Evolutionary conservation across 75 land plant genomes (phyloP).

Genomic region (Cunninghamia lanceolata): DNA sequence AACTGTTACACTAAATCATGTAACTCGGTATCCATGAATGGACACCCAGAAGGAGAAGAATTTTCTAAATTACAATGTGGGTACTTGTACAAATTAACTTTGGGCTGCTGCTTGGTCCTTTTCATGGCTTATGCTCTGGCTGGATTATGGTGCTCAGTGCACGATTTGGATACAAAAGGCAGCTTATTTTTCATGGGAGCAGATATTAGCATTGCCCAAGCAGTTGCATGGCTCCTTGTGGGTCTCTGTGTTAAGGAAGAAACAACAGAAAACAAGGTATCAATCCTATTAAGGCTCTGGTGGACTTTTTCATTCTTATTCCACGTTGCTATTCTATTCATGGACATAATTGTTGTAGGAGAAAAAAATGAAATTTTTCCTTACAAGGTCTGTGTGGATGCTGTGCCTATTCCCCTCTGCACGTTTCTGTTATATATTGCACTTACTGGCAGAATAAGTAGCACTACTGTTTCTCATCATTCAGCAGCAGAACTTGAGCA

Average conservation of each 20-base stretch:
- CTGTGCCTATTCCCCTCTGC: background rate
- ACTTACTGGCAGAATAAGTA: background rate
- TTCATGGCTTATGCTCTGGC: background rate
- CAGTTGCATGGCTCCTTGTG: conserved; percentile 7
- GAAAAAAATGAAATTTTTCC: background rate
- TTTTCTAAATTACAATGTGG: background rate
- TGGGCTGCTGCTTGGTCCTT: conserved; percentile 4
- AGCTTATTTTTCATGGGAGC: background rate
- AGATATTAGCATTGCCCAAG: background rate
- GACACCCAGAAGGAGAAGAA: background rate
- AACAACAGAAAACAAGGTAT: background rate
- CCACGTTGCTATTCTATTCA: background rate
- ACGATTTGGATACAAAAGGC: background rate
- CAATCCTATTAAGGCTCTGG: background rate
- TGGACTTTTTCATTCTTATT: conserved; percentile 2
- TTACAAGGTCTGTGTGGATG: background rate
- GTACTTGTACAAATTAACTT: background rate
- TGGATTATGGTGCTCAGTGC: background rate
- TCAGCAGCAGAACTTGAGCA: background rate
- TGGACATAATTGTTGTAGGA: background rate
- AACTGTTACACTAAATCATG: background rate
- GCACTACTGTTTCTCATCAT: background rate
- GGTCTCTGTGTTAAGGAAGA: background rate
- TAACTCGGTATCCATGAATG: background rate
- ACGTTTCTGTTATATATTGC: background rate